phyloP scores from a whole-genome alignment of 306 rosid genomes.

The Quercus variabilis region DNA sequence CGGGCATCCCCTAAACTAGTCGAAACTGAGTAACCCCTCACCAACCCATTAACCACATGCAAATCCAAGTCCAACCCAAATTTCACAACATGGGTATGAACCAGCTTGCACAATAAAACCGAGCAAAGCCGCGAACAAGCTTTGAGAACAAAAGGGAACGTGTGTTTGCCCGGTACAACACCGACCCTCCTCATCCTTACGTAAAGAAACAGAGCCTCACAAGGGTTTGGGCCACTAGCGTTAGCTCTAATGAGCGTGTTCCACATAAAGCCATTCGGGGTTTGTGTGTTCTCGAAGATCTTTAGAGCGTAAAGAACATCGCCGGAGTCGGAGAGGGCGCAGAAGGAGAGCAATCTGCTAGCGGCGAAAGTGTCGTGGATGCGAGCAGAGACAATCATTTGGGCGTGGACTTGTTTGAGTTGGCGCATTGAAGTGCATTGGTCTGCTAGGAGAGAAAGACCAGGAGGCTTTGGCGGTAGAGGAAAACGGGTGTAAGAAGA shows the following conservation, averaged over 20 bases:
- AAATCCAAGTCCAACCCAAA: slow-evolving; percentile 31
- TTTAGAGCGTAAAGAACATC: slow-evolving; percentile 32
- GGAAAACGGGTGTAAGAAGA: not conserved
- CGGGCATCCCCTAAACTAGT: slow-evolving; percentile 30
- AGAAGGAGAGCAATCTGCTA: slow-evolving; percentile 37
- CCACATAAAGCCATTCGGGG: slow-evolving; percentile 48
- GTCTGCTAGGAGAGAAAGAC: slow-evolving; percentile 34
- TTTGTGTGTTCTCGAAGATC: slow-evolving; percentile 17
- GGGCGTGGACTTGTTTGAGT: slow-evolving; percentile 41
- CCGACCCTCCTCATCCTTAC: slow-evolving; percentile 29
- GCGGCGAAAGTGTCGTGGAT: slow-evolving; percentile 36
- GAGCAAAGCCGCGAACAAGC: slow-evolving; percentile 23
- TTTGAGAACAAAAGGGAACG: slow-evolving; percentile 47
- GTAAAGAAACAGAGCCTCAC: slow-evolving; percentile 24
- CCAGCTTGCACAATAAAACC: slow-evolving; percentile 26
- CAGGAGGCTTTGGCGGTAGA: not conserved
- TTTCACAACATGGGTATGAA: slow-evolving; percentile 37
- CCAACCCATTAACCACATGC: slow-evolving; percentile 38
- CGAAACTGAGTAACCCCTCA: slow-evolving; percentile 28
- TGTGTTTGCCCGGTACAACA: slow-evolving; percentile 40
- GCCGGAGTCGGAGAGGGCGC: slow-evolving; percentile 30
- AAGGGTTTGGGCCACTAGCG: slow-evolving; percentile 13
- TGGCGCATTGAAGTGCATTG: slow-evolving; percentile 23
- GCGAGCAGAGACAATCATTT: slow-evolving; percentile 33
- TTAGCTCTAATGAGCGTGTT: slow-evolving; percentile 45